These are phyloP conservation scores for Bertia moriformis DNA, from an alignment of 2,329 filamentous ascomycete genomes.

Conservation along the genomic window DNA sequence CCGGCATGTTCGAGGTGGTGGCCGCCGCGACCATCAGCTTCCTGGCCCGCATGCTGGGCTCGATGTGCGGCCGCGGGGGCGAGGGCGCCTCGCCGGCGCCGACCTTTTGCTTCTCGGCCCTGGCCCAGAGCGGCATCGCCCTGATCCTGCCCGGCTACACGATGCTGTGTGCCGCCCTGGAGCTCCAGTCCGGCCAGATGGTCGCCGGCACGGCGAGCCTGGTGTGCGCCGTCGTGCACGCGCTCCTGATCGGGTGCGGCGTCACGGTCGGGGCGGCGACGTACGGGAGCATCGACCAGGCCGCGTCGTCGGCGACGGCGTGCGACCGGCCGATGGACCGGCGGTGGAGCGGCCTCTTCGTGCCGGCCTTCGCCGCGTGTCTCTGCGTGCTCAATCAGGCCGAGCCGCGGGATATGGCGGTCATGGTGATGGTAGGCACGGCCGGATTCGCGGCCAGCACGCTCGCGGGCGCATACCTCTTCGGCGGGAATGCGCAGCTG, in stretches of 20 bases:
- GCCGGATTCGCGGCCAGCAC: slow-evolving; percentile 64
- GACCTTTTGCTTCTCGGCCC: slow-evolving; percentile 57
- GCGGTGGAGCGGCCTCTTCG: slow-evolving; percentile 12
- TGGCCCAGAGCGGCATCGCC: slow-evolving; percentile 59
- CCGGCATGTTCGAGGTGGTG: slow-evolving; percentile 28
- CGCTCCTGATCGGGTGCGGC: slow-evolving; percentile 33
- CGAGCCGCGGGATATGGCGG: slow-evolving; percentile 62
- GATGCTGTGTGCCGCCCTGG: slow-evolving; percentile 33
- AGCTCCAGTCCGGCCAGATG: slow-evolving; percentile 32
- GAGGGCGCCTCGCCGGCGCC: slow-evolving; percentile 23
- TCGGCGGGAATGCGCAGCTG: not conserved
- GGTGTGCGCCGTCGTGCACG: slow-evolving; percentile 36
- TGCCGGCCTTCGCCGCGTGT: slow-evolving; percentile 53
- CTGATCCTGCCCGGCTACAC: slow-evolving; percentile 57
- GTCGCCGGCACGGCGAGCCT: slow-evolving; percentile 34
- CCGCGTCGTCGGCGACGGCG: slow-evolving; percentile 24
- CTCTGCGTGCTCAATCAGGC: slow-evolving; percentile 68
- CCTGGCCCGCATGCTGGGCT: slow-evolving; percentile 53
- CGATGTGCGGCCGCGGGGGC: slow-evolving; percentile 30
- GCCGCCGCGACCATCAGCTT: slow-evolving; percentile 54
- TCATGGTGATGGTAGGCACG: slow-evolving; percentile 62
- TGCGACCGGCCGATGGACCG: slow-evolving; percentile 25
- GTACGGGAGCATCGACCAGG: slow-evolving; percentile 30
- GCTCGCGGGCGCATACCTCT: slow-evolving; percentile 38
- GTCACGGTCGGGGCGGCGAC: slow-evolving; percentile 36